Evolutionary conservation across 2,329 filamentous ascomycete genomes (phyloP).

Genomic region (Penicillium frequentans): DNA sequence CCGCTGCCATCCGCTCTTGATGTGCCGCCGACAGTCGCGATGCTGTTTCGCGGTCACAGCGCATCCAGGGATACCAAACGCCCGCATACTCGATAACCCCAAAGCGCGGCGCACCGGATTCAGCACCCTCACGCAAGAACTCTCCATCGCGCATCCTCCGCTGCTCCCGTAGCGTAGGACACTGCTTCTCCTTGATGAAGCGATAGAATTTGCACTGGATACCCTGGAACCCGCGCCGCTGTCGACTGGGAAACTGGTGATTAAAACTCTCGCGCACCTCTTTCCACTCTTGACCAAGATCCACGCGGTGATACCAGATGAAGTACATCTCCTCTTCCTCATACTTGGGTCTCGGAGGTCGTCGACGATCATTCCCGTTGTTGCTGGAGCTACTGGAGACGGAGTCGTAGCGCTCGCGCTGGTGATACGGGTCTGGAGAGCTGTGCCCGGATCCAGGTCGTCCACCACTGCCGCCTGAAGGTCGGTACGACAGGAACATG

Average conservation of each 20-base stretch:
- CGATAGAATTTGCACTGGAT: slow-evolving; percentile 54
- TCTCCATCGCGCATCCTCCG: slow-evolving; percentile 41
- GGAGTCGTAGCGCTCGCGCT: slow-evolving; percentile 42
- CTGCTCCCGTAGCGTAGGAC: slow-evolving; percentile 47
- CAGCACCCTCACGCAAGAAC: slow-evolving; percentile 36
- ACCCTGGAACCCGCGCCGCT: slow-evolving; percentile 44
- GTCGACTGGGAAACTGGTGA: slow-evolving; percentile 42
- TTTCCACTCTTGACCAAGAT: slow-evolving; percentile 48
- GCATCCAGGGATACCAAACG: slow-evolving; percentile 48
- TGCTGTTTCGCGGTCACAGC: slow-evolving; percentile 29
- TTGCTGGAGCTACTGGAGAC: slow-evolving; percentile 42
- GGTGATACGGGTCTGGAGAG: slow-evolving; percentile 36
- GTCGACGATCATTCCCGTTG: slow-evolving; percentile 36
- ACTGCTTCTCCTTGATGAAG: slow-evolving; percentile 47
- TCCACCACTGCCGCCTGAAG: slow-evolving; percentile 6
- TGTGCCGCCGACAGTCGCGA: slow-evolving; percentile 11
- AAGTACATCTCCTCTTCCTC: slow-evolving; percentile 50
- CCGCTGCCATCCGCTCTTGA: slow-evolving; percentile 1
- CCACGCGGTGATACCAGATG: slow-evolving; percentile 52
- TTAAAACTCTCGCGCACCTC: slow-evolving; percentile 47
- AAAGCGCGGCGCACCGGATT: slow-evolving; percentile 34
- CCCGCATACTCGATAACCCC: slow-evolving; percentile 42
- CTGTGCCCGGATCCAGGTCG: slow-evolving; percentile 31
- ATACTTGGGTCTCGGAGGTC: slow-evolving; percentile 48
- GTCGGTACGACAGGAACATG: slow-evolving; percentile 28